Percentiles rank a stretch among this genome's conserved stretches.
These are phyloP conservation scores for Arthrobotrys pseudoclavata DNA, from an alignment of 2,329 filamentous ascomycete genomes.

Conservation along the genomic window DNA sequence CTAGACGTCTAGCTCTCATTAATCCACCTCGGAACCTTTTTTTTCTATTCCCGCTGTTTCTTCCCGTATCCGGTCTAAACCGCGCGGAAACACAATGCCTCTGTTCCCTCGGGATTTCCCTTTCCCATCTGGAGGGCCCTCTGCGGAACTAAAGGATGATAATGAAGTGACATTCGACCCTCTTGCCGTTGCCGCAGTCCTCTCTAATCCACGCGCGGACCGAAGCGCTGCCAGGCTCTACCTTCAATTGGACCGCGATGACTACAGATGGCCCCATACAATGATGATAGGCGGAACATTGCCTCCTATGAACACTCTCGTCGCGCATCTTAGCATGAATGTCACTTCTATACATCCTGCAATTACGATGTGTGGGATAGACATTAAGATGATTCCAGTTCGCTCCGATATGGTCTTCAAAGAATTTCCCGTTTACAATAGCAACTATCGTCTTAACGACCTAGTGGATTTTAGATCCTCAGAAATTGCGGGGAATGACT, in stretches of 20 bases:
- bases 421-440: conserved; percentile 64
- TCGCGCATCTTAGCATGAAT: conserved; percentile 64
- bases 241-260: conserved; percentile 63
- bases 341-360: conserved; percentile 63
- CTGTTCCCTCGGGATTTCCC: conserved; percentile 28
- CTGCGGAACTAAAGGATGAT: conserved; percentile 28
- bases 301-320: conserved; percentile 64
- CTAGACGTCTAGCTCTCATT: too few species aligned
- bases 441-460: conserved; percentile 64
- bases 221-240: conserved; percentile 64
- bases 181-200: conserved; percentile 65
- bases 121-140: conserved; percentile 31
- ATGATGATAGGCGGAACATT: conserved; percentile 65
- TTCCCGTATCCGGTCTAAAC: conserved; percentile 1
- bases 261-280: conserved; percentile 65
- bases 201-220: conserved; percentile 64
- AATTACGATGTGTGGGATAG: conserved; percentile 64
- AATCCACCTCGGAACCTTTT: neutral
- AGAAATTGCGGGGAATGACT: conserved; percentile 63
- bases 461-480: conserved; percentile 64
- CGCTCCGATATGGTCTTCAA: conserved; percentile 65
- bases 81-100: neutral
- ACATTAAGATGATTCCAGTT: conserved; percentile 63
- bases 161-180: conserved; percentile 64
- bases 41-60: neutral